Base-by-base conservation (phyloP, 176 grass and related monocot genomes). In the Juncus effusus region DNA sequence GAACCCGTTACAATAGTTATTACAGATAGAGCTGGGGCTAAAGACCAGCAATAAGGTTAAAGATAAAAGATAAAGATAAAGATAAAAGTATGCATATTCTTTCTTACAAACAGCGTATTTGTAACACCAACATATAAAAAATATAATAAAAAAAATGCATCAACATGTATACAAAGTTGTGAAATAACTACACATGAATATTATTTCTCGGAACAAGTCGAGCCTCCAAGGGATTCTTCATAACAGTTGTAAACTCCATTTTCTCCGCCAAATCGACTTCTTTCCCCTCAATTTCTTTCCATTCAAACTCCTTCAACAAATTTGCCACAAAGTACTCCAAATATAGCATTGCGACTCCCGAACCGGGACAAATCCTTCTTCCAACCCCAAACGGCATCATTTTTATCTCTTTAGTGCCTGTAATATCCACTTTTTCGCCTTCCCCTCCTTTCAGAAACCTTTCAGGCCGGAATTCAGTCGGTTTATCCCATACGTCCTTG, bases 341-440 rank as follows among this genome's bases (percentile, higher is more conserved):
- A 59, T 91, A 83, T 9, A 87, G 61, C 84, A 91, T 83, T 55
- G 80, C 88, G 35, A 84, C 38, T 10, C 55, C 74, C 11, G 81
- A 56, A 4, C 80, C 84, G 0, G 84, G 51, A 61, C 88, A 91
- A 37, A 91, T 81, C 77, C 88, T 80, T 10, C 88, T 47, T 0
- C 88, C 88, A 1, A 71, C 88, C 49, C 84, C 88, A 60, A 91
- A 91, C 7, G 88, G 88, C 84, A 91, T 91, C 88, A 91, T 91
- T 70, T 52, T 81, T 35, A 91, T 87, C 77, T 42, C 84, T 60
- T 76, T 73, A 16, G 38, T 87, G 69, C 88, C 88, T 8, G 80
- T 91, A 16, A 91, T 70, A 67, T 84, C 84, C 60, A 91, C 70
- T 7, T 58, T 71, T 12, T 59, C 77, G 40, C 88, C 84, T 7